Evolutionary conservation across 208 protist species (phyloP).

Genomic region (Balamuthia mandrillaris): DNA sequence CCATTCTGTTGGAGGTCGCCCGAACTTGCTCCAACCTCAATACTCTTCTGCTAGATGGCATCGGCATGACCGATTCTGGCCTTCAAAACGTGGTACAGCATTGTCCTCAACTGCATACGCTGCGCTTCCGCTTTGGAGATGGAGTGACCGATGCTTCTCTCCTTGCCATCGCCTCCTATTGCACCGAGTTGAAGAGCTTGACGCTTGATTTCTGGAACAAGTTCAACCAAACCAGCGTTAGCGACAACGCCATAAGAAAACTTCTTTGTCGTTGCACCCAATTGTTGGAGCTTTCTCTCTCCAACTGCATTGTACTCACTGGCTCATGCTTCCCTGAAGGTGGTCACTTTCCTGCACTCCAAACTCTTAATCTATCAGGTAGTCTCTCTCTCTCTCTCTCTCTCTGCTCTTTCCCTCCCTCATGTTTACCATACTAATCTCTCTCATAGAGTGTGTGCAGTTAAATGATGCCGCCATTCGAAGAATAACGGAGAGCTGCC

Average conservation of each 20-base stretch:
- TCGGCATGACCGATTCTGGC: constrained; percentile 13
- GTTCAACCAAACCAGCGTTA: constrained; percentile 16
- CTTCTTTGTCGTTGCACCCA: constrained; percentile 11
- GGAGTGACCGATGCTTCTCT: constrained; percentile 3
- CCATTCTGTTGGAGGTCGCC: neutral
- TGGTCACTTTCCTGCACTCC: neutral
- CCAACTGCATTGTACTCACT: constrained; percentile 26
- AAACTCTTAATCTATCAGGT: constrained; percentile 5
- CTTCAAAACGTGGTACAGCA: constrained; percentile 23
- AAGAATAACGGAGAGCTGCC: neutral
- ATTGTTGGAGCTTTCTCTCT: constrained; percentile 11
- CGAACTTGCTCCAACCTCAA: neutral
- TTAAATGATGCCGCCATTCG: constrained; percentile 10
- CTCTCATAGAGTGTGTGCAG: constrained; percentile 19
- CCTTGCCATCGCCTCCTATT: neutral
- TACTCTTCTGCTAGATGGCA: constrained; percentile 4
- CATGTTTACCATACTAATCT: too few species aligned
- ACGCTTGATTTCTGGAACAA: constrained; percentile 31
- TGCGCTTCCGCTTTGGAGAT: constrained; percentile 2
- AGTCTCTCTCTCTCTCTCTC: too few species aligned
- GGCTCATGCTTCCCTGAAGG: constrained; percentile 6
- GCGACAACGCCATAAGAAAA: constrained; percentile 19
- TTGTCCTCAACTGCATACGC: neutral
- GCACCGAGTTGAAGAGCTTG: neutral
- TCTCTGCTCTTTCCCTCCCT: too few species aligned